Base-by-base conservation (phyloP, 1,284 basidiomycete genomes). In the Naganishia sp. region DNA sequence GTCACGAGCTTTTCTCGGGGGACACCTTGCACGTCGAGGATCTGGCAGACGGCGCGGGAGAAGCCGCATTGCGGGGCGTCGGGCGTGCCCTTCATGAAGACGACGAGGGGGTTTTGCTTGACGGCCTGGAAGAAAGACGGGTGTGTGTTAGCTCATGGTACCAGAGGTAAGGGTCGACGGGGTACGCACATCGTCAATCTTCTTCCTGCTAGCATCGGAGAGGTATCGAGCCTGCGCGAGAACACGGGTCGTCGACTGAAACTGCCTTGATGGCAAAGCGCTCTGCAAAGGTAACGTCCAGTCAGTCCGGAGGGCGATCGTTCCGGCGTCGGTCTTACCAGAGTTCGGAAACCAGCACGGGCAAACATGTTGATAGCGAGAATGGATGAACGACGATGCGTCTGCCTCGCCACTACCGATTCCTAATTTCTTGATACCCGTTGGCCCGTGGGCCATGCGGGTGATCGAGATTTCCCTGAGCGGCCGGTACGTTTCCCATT, bases 21-120 rank as follows among this genome's bases (percentile, higher is more conserved):
- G 0, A 98, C 92, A 44, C 88, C 88, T 68, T 97, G 88, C 43
- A 97, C 84, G 68, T 92, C 90, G 65, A 98, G 84, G 64, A 97
- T 87, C 79, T 98, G 94, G 54, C 92, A 85, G 1, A 91, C 93
- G 1, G 94, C 95, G 55, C 95, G 85, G 25, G 92, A 95, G 84
- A 98, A 99, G 23, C 96, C 88, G 74, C 88, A 90, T 75, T 87
- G 86, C 13, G 88, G 88, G 52, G 80, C 72, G n/a, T 86, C 83
- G 1, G 88, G 88, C 0, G 86, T 87, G 43, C 88, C 92, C 80
- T 96, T 96, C 92, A 96, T 95, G 82, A 96, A 96, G 13, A 96
- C 82, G 18, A 96, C 93, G 5, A 95, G 83, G 0, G 91, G 90
- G 68, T 86, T 86, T 2, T 83, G 78, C 11, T 84, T 81, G 44